Conservation (phyloP, 352 stramenopile genomes). For the Phytopythium montanum region DNA sequence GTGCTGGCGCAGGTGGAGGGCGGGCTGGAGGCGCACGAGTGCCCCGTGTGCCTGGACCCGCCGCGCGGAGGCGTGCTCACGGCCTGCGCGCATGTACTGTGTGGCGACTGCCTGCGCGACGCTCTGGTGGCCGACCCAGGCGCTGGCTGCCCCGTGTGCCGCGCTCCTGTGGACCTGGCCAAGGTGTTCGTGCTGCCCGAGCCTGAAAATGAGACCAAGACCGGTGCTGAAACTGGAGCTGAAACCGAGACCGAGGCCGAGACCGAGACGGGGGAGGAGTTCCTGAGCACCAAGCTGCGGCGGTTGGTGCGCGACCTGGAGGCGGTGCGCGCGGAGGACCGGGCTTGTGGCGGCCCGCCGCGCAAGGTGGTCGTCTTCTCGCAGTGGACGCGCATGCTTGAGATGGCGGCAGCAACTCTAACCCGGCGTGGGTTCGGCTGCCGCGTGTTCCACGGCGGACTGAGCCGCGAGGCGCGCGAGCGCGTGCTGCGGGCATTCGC, state of each 20-base stretch:
- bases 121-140: constrained; percentile 57
- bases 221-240: neutral
- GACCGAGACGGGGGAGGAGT: constrained; percentile 11
- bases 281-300: constrained; percentile 67
- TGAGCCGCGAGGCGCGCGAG: constrained; percentile 69
- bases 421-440: constrained; percentile 40
- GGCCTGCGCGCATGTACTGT: constrained; percentile 84
- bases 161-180: constrained; percentile 48
- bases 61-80: constrained; percentile 73
- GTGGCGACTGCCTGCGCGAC: constrained; percentile 63
- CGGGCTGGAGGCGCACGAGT: constrained; percentile 76
- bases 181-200: constrained; percentile 55
- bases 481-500: constrained; percentile 67
- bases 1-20: constrained; percentile 80
- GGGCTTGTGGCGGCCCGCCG: constrained; percentile 5
- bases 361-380: constrained; percentile 90
- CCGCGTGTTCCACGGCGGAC: constrained; percentile 69
- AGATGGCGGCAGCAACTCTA: constrained; percentile 70
- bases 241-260: neutral
- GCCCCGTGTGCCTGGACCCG: constrained; percentile 80
- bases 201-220: neutral
- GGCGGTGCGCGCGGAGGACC: constrained; percentile 52
- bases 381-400: constrained; percentile 89
- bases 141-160: constrained; percentile 74
- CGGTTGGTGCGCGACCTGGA: constrained; percentile 66